Evolutionary conservation across 495 filamentous ascomycete genomes (phyloP).

Genomic region (Geopyxis carbonaria): DNA sequence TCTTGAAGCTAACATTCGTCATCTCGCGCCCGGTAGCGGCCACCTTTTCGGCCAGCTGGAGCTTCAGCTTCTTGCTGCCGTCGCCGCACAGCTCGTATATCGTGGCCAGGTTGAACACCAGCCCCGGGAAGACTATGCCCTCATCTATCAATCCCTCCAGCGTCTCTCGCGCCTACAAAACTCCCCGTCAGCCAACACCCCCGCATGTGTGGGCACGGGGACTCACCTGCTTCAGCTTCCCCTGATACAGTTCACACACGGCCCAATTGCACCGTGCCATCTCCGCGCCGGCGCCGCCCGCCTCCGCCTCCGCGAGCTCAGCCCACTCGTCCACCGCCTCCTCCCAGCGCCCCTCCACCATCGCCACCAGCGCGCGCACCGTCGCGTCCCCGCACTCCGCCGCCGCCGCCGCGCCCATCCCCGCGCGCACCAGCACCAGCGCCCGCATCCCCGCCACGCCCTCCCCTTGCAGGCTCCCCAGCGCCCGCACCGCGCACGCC

Average conservation of each 20-base stretch:
- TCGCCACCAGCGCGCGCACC: conserved; percentile 48
- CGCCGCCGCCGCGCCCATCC: conserved; percentile 29
- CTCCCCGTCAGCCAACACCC: conserved; percentile 13
- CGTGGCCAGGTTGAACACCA: conserved; percentile 79
- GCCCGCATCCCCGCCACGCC: conserved; percentile 34
- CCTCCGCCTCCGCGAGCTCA: conserved; percentile 29
- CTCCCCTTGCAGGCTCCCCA: conserved; percentile 28
- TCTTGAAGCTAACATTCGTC: conserved; percentile 58
- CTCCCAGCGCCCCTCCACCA: conserved; percentile 61
- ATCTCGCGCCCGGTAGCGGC: conserved; percentile 53
- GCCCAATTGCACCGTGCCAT: conserved; percentile 64
- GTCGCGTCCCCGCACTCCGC: conserved; percentile 26
- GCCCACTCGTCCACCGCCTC: conserved; percentile 46
- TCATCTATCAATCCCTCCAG: conserved; percentile 46
- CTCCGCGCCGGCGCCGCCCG: too few relatives aligned
- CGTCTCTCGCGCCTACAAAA: conserved; percentile 36
- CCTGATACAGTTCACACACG: conserved; percentile 66
- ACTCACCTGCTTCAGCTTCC: conserved; percentile 53
- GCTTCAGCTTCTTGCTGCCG: conserved; percentile 47
- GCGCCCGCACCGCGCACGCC: conserved; percentile 51
- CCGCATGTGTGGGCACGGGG: background rate
- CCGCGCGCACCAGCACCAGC: conserved; percentile 56
- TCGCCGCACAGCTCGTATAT: conserved; percentile 87
- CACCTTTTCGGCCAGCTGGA: conserved; percentile 48
- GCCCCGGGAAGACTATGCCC: conserved; percentile 47